Conservation (phyloP, 2,329 filamentous ascomycete genomes). For the Apiospora marii region DNA sequence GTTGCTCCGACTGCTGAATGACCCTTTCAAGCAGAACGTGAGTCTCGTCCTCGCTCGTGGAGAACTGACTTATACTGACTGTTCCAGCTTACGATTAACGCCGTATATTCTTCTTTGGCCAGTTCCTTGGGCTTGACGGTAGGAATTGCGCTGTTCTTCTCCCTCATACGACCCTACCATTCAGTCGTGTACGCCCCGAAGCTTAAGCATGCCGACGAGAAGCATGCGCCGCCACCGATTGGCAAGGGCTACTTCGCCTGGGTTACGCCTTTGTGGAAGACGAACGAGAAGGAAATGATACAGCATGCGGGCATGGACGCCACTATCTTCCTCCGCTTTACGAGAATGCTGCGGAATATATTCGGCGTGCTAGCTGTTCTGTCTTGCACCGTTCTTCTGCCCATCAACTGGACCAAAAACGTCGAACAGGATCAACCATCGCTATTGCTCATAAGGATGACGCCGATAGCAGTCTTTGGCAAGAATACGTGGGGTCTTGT, state of each 20-base stretch:
- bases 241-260: conserved; percentile 90
- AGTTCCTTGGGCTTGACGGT: conserved; percentile 80
- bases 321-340: conserved; percentile 86
- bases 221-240: conserved; percentile 85
- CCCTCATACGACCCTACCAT: conserved; percentile 88
- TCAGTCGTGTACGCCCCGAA: conserved; percentile 93
- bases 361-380: conserved; percentile 77
- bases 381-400: conserved; percentile 80
- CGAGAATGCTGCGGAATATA: conserved; percentile 90
- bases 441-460: conserved; percentile 66
- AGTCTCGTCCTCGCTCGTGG: conserved; percentile 27
- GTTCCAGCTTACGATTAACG: conserved; percentile 56
- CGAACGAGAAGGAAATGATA: conserved; percentile 78
- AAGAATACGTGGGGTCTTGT: conserved; percentile 66
- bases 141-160: conserved; percentile 82
- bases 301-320: conserved; percentile 91
- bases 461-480: conserved; percentile 63
- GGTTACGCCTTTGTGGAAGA: conserved; percentile 79
- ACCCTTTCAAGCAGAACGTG: conserved; percentile 60
- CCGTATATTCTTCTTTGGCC: conserved; percentile 80
- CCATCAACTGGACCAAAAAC: conserved; percentile 72
- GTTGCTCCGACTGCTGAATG: conserved; percentile 56
- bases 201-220: conserved; percentile 89
- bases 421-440: conserved; percentile 40
- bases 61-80: conserved; percentile 17